Evolutionary conservation across 148 eudicot species (phyloP).

Genomic region (Spergularia marina): DNA sequence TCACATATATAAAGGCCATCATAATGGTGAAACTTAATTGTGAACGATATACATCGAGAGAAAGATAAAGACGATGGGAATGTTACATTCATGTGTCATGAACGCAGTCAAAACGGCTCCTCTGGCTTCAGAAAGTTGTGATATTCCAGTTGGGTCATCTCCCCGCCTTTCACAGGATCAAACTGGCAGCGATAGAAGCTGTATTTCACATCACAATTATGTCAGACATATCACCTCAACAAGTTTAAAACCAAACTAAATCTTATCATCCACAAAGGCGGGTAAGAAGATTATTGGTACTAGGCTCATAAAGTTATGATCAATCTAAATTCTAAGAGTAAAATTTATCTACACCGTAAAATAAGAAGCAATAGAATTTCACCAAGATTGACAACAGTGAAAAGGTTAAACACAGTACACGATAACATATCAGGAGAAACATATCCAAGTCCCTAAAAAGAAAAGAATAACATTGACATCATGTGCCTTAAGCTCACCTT

Average conservation of each 20-base stretch:
- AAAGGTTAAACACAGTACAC: too few relatives aligned
- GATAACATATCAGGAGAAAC: neutral
- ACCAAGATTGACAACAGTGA: too few relatives aligned
- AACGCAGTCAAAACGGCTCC: slow-evolving; percentile 51
- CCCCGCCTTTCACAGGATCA: slow-evolving; percentile 82
- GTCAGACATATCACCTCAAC: neutral
- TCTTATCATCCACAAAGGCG: neutral
- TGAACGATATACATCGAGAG: slow-evolving; percentile 24
- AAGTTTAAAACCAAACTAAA: neutral
- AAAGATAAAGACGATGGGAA: slow-evolving; percentile 2
- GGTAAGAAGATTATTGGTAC: neutral
- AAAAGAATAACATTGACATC: neutral
- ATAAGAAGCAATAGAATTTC: neutral
- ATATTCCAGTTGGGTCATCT: slow-evolving; percentile 89
- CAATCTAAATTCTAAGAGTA: neutral
- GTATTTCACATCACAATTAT: slow-evolving; percentile 20
- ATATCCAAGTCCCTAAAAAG: neutral
- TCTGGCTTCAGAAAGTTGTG: slow-evolving; percentile 86
- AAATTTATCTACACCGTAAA: neutral
- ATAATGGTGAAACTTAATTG: slow-evolving; percentile 21
- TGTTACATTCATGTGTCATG: slow-evolving; percentile 21
- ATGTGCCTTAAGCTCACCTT: slow-evolving; percentile 46
- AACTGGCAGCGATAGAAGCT: slow-evolving; percentile 88
- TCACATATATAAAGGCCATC: slow-evolving; percentile 17
- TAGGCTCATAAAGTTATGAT: neutral